Evolutionary conservation across 257 asterid species (phyloP), one percentile per base, ranked within the genome.

Genomic region (Anisodus acutangulus): DNA sequence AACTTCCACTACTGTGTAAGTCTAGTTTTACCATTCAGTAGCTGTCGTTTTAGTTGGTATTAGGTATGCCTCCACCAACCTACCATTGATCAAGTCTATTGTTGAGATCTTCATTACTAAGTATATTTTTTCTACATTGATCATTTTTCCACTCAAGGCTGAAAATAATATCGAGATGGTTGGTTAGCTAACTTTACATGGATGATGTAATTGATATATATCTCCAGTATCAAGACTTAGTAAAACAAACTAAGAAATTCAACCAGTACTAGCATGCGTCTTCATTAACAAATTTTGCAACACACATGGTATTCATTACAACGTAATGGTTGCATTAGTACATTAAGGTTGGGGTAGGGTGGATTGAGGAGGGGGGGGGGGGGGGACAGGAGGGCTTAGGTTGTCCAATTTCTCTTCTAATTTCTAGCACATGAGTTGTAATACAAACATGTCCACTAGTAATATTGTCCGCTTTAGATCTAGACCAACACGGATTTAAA

Each of bases 61-160:
- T 78, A 78, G 82, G 82, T 78, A 53, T 78, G 62, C 64, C 64
- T 78, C 26, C 43, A 49, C 62, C 45, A 74, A 78, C 64, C 64
- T 51, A 53, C 49, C 64, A 12, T 76, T 76, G 58, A 76, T 51
- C 53, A 53, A 76, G 81, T 53, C 49, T 78, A 26, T 53, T 31
- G 17, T 7, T 78, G 82, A 78, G 26, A 26, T 51, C 9, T 51
- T 76, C 26, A 26, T 53, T 22, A 22, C 26, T 22, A 22, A 22
- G 26, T 22, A 26, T 53, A 15, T 53, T 4, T 78, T 26, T 11
- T 13, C 47, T 31, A 53, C 49, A 26, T 51, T 31, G 49, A 78
- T 16, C 49, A 7, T 26, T 53, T 53, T 26, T 26, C 64, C 63
- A 51, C 45, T 26, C 82, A 78, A 78, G 62, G 82, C 22, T 26